These are phyloP conservation scores for Penicillium bovifimosum DNA, from an alignment of 495 filamentous ascomycete species.

Conservation along the genomic window DNA sequence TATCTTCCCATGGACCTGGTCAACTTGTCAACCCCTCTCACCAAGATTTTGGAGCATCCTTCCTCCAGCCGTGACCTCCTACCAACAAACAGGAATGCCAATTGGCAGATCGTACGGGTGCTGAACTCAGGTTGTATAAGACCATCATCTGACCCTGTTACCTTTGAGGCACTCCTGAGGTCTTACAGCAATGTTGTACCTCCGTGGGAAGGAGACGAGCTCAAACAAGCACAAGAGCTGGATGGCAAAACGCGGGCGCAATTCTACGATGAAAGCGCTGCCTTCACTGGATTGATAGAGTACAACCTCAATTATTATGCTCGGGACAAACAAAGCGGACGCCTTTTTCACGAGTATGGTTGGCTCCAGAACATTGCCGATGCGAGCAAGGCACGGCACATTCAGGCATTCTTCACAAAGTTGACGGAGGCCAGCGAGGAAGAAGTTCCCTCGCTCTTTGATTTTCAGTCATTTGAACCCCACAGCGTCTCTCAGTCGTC, in stretches of 20 bases:
- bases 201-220: slow-evolving; percentile 27
- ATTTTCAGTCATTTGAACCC: slow-evolving; percentile 12
- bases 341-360: slow-evolving; percentile 28
- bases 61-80: slow-evolving; percentile 11
- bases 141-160: slow-evolving; percentile 32
- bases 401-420: slow-evolving; percentile 32
- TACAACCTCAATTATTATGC: slow-evolving; percentile 30
- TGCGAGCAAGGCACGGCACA: slow-evolving; percentile 36
- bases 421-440: slow-evolving; percentile 14
- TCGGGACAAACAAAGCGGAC: slow-evolving; percentile 19
- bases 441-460: slow-evolving; percentile 13
- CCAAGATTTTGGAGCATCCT: slow-evolving; percentile 20
- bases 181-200: slow-evolving; percentile 32
- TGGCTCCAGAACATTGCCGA: slow-evolving; percentile 36
- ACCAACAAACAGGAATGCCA: slow-evolving; percentile 33
- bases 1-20: slow-evolving; percentile 20
- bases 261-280: slow-evolving; percentile 35
- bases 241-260: slow-evolving; percentile 22
- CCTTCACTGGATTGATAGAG: slow-evolving; percentile 34
- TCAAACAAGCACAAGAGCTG: slow-evolving; percentile 18
- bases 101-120: slow-evolving; percentile 47
- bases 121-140: slow-evolving; percentile 44
- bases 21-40: slow-evolving; percentile 19
- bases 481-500: slow-evolving; percentile 26
- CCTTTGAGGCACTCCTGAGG: slow-evolving; percentile 35